Percentiles rank a stretch among this genome's conserved stretches.
Evolutionary conservation across 768 basidiomycete genomes (phyloP).

Genomic region (Lyophyllum semitale): DNA sequence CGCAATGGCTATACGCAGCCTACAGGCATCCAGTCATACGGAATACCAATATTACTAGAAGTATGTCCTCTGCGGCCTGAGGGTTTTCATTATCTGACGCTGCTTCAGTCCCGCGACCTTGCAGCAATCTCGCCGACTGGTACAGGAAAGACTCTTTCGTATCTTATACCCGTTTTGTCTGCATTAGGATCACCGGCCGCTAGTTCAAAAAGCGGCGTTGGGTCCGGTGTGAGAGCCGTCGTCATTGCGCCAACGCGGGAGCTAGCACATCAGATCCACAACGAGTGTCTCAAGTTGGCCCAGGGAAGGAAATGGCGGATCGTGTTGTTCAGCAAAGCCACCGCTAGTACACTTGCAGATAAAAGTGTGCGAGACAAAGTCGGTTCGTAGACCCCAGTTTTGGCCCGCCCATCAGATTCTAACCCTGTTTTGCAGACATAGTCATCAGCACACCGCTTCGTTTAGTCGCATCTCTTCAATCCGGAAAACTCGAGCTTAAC

Average conservation of each 20-base stretch:
- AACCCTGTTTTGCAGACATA: constrained; percentile 58
- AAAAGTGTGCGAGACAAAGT: constrained; percentile 75
- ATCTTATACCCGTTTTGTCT: constrained; percentile 81
- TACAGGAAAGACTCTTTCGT: constrained; percentile 94
- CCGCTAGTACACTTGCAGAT: constrained; percentile 78
- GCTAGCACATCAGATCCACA: constrained; percentile 93
- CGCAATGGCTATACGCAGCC: constrained; percentile 64
- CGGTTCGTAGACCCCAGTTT: constrained; percentile 45
- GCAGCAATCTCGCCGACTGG: constrained; percentile 97
- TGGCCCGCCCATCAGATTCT: not conserved
- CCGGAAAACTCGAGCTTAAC: constrained; percentile 62
- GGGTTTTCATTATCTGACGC: constrained; percentile 4
- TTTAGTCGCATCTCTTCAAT: constrained; percentile 77
- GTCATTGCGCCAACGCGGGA: constrained; percentile 93
- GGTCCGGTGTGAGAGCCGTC: constrained; percentile 71
- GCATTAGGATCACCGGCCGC: constrained; percentile 56
- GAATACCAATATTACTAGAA: constrained; percentile 79
- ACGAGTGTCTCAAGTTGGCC: constrained; percentile 83
- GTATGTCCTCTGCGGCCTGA: constrained; percentile 36
- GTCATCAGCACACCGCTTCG: constrained; percentile 92
- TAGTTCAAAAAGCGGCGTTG: constrained; percentile 42
- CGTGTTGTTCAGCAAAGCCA: constrained; percentile 86
- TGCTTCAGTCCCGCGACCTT: constrained; percentile 71
- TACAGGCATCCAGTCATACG: constrained; percentile 81
- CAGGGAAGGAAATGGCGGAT: constrained; percentile 83